Percentiles rank a stretch among this genome's conserved stretches.
Conservation (phyloP, 768 basidiomycete genomes). For the Phylloporus sp. region DNA sequence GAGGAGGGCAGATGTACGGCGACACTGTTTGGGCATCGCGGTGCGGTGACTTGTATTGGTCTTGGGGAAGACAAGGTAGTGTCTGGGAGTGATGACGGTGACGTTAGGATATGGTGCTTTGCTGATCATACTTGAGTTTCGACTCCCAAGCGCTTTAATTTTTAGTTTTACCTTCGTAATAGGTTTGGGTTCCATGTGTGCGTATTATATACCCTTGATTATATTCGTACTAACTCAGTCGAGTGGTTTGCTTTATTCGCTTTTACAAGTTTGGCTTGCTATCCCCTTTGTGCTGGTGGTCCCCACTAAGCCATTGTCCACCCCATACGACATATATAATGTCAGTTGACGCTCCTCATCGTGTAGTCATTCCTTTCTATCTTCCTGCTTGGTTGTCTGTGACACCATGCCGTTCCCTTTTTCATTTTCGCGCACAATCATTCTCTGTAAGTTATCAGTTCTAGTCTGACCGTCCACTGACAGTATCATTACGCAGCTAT, state of each 20-base stretch:
- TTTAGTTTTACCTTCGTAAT: not conserved
- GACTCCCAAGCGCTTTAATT: not conserved
- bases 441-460: slow-evolving; percentile 16
- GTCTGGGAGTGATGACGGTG: slow-evolving; percentile 92
- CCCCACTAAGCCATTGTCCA: slow-evolving; percentile 13
- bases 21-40: slow-evolving; percentile 91
- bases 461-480: not conserved
- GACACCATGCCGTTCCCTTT: slow-evolving; percentile 27
- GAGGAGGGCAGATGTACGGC: slow-evolving; percentile 84
- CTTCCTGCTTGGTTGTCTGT: slow-evolving; percentile 16
- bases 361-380: slow-evolving; percentile 3
- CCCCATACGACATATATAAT: slow-evolving; percentile 14
- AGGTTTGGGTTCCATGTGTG: slow-evolving; percentile 1
- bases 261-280: too few species aligned
- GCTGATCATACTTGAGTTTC: slow-evolving; percentile 28
- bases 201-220: slow-evolving; percentile 4
- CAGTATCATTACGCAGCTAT: slow-evolving; percentile 10
- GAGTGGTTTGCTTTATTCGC: not conserved
- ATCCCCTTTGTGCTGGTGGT: slow-evolving; percentile 9
- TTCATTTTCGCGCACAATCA: slow-evolving; percentile 14
- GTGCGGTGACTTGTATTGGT: slow-evolving; percentile 87
- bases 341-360: not conserved
- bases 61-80: slow-evolving; percentile 94
- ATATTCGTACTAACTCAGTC: not conserved
- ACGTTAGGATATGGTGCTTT: slow-evolving; percentile 82